A percentile compares a stretch with the other conserved stretches of the same genome.
These are phyloP conservation scores for Gardenia jasminoides DNA, from an alignment of 257 asterid genomes.

Conservation along the genomic window DNA sequence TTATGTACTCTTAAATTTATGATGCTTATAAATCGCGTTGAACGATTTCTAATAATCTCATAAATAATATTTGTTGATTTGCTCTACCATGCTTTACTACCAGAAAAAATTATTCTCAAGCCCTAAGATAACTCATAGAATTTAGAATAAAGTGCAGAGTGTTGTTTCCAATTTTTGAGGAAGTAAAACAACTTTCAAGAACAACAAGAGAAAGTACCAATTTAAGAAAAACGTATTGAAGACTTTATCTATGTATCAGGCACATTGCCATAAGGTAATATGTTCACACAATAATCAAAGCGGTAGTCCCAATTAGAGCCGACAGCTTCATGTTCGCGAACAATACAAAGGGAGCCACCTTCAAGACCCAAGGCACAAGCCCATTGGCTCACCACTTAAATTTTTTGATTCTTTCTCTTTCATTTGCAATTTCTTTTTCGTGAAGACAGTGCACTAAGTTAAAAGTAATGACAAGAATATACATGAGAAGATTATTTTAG, in stretches of 20 bases:
- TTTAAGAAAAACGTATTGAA: neutral
- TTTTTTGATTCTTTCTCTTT: neutral
- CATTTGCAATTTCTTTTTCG: neutral
- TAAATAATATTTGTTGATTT: too few species aligned
- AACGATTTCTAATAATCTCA: too few species aligned
- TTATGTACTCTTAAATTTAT: neutral
- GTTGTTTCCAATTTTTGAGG: neutral
- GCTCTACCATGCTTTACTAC: too few species aligned
- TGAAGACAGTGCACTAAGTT: neutral
- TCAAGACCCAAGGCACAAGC: neutral
- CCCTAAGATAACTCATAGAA: neutral
- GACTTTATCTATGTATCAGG: neutral
- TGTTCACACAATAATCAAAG: constrained; percentile 6
- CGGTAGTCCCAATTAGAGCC: neutral
- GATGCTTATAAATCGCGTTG: too few species aligned
- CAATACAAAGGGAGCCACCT: neutral
- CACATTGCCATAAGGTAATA: neutral
- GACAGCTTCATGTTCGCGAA: constrained; percentile 30
- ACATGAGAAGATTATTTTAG: neutral
- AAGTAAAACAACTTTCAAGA: neutral
- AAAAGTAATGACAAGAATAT: constrained; percentile 7
- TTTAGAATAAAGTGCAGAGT: neutral
- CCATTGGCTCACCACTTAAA: neutral
- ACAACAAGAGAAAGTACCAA: neutral
- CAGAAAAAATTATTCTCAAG: neutral